These are phyloP conservation scores for Didymella exigua DNA, from an alignment of 2,329 filamentous ascomycete species.

Conservation along the genomic window DNA sequence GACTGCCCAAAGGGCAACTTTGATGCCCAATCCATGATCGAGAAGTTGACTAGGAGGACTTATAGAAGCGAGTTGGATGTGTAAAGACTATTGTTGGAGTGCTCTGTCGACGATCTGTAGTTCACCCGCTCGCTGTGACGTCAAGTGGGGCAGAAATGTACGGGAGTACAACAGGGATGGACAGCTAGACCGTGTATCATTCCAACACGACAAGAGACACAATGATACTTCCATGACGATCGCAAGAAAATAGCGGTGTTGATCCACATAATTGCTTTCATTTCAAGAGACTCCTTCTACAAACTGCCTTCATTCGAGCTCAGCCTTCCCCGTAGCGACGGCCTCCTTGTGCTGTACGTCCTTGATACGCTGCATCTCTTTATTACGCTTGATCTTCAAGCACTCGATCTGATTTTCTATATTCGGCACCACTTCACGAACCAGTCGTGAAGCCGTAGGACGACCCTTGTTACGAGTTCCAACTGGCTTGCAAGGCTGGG, in stretches of 20 bases:
- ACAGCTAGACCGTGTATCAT: not conserved
- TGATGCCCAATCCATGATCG: conserved; percentile 40
- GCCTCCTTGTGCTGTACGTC: not conserved
- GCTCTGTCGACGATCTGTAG: not conserved
- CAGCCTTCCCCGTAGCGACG: not conserved
- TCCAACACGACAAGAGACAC: conserved; percentile 1
- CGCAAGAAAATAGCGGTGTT: not conserved
- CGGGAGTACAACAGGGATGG: conserved; percentile 13
- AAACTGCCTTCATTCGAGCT: not conserved
- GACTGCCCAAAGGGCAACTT: conserved; percentile 45
- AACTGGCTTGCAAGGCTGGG: conserved; percentile 3
- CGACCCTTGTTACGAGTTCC: not conserved
- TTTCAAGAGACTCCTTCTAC: not conserved
- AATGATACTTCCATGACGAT: not conserved
- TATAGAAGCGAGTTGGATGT: not conserved
- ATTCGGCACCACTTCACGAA: not conserved
- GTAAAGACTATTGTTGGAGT: not conserved
- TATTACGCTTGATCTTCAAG: not conserved
- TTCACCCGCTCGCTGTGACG: conserved; percentile 10
- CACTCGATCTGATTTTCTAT: not conserved
- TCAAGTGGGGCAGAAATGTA: conserved; percentile 16
- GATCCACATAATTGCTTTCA: not conserved
- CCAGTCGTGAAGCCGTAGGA: conserved; percentile 4
- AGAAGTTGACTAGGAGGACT: not conserved
- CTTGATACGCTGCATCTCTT: not conserved